These are phyloP conservation scores for Xylaria scruposa DNA, from an alignment of 495 filamentous ascomycete genomes.

Conservation along the genomic window DNA sequence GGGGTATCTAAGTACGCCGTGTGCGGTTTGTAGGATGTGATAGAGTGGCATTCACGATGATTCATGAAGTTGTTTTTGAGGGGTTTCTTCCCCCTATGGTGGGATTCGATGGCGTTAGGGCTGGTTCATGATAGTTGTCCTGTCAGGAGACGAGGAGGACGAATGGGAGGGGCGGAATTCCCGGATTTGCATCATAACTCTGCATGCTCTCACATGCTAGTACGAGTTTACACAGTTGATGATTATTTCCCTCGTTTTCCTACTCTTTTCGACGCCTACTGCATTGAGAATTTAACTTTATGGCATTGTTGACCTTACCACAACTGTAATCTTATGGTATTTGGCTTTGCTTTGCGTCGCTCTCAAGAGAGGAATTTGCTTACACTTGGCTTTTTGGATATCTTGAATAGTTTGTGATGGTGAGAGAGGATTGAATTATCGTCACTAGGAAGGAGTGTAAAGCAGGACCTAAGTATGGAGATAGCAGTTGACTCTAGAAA, in stretches of 20 bases:
- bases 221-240: conserved; percentile 22
- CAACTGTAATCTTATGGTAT: background rate
- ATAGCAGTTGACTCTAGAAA: background rate
- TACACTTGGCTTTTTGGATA: background rate
- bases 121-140: conserved; percentile 14
- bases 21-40: conserved; percentile 18
- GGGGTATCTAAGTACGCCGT: background rate
- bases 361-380: background rate
- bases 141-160: background rate
- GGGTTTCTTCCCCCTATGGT: background rate
- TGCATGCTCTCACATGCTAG: conserved; percentile 10
- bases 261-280: background rate
- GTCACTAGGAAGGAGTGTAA: background rate
- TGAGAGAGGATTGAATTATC: background rate
- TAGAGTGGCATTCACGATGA: conserved; percentile 11
- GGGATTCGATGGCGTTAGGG: conserved; percentile 24
- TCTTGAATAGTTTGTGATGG: no score
- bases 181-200: background rate
- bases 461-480: background rate
- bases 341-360: background rate
- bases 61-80: conserved; percentile 20
- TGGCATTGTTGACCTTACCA: background rate
- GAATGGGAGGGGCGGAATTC: background rate
- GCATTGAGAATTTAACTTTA: background rate
- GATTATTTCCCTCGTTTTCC: background rate